Evolutionary conservation across 192 early-diverging fungal genomes (phyloP).

Genomic region (Backusella circina): DNA sequence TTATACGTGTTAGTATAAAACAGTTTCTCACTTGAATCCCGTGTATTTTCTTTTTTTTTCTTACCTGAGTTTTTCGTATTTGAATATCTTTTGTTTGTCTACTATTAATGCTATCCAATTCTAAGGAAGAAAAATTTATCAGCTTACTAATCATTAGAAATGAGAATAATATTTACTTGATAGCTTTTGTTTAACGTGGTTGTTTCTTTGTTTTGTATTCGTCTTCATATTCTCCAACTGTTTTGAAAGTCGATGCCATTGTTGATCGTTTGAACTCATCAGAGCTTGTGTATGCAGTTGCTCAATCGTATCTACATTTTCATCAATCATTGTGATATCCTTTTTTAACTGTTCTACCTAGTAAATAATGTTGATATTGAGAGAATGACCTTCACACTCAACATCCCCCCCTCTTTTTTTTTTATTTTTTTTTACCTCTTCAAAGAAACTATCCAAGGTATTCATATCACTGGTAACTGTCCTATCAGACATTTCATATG

Average conservation of each 20-base stretch:
- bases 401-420: too few species aligned
- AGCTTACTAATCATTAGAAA: too few species aligned
- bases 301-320: conserved; percentile 2
- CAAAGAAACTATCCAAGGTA: neutral
- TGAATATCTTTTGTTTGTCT: conserved; percentile 54
- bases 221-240: conserved; percentile 17
- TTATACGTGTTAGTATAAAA: conserved; percentile 73
- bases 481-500: neutral
- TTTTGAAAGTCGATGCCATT: neutral
- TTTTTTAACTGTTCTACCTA: conserved; percentile 10
- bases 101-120: neutral
- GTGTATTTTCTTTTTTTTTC: too few species aligned
- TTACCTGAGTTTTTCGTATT: conserved; percentile 19
- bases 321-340: neutral
- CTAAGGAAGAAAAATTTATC: too few species aligned
- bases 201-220: conserved; percentile 46
- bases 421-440: neutral
- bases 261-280: conserved; percentile 11
- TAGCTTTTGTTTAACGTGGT: conserved; percentile 11
- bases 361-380: neutral
- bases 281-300: conserved; percentile 7
- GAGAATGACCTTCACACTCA: too few species aligned
- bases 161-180: neutral
- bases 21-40: neutral
- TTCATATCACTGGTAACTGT: neutral